phyloP scores from a whole-genome alignment of 2,329 filamentous ascomycete genomes.

The Epichloe aotearoae region DNA sequence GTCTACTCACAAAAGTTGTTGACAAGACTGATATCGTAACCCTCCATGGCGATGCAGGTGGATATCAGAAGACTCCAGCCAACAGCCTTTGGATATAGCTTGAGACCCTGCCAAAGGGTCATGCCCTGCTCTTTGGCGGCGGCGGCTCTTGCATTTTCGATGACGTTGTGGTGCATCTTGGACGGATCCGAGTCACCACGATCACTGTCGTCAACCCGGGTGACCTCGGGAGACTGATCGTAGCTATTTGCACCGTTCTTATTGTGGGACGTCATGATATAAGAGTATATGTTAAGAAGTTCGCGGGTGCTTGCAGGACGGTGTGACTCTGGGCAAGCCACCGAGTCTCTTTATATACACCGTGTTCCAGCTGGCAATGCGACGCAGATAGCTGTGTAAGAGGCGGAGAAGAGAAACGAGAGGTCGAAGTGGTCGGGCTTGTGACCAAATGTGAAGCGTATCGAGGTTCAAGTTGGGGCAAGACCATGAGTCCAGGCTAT shows the following conservation, averaged over 20 bases:
- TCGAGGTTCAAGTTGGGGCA: background rate
- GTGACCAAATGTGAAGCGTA: background rate
- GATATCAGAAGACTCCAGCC: constrained; percentile 74
- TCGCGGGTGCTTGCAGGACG: background rate
- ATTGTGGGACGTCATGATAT: background rate
- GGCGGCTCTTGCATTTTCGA: constrained; percentile 27
- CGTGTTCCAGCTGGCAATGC: background rate
- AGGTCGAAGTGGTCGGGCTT: background rate
- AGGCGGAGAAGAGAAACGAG: background rate
- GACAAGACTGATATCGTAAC: constrained; percentile 69
- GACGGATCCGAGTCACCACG: constrained; percentile 9
- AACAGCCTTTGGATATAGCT: constrained; percentile 76
- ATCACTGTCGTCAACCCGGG: constrained; percentile 6
- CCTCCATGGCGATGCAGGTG: constrained; percentile 88
- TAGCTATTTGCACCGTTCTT: background rate
- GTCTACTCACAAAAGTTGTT: constrained; percentile 56
- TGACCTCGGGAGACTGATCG: constrained; percentile 6
- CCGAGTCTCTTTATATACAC: background rate
- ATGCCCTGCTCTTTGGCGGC: constrained; percentile 53
- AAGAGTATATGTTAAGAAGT: background rate
- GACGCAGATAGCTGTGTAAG: background rate
- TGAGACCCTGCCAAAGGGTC: constrained; percentile 63
- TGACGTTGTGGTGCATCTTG: constrained; percentile 17
- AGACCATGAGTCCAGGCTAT: background rate
- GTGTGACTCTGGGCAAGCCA: background rate